Evolutionary conservation across 345 rosid genomes (phyloP).

Genomic region (Balakata baccata): DNA sequence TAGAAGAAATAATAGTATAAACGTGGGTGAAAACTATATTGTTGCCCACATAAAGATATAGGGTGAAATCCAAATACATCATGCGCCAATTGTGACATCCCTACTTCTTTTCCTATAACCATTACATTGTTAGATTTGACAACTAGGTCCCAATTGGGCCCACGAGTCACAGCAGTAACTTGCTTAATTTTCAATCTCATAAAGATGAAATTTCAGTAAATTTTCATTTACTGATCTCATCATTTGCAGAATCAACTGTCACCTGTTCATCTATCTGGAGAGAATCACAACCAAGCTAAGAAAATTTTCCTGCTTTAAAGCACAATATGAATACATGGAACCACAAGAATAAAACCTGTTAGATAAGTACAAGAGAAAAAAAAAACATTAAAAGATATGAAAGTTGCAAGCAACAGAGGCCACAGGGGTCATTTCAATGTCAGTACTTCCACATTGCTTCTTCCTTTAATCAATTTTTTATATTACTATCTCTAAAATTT

Average conservation of each 20-base stretch:
- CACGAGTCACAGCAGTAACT: not conserved
- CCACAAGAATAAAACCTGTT: not conserved
- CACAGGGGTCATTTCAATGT: not conserved
- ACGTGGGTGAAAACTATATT: not conserved
- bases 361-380: not conserved
- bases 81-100: not conserved
- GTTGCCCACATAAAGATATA: too few relatives aligned
- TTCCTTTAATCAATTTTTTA: not conserved
- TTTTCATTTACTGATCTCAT: too few relatives aligned
- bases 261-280: constrained; percentile 2
- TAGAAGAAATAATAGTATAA: not conserved
- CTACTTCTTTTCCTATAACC: not conserved
- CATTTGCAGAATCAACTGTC: not conserved
- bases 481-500: not conserved
- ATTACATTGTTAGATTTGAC: not conserved
- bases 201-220: too few relatives aligned
- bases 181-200: not conserved
- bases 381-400: not conserved
- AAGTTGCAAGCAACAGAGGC: not conserved
- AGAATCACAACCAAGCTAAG: not conserved
- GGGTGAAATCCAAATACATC: not conserved
- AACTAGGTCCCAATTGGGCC: not conserved
- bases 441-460: not conserved
- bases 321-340: not conserved
- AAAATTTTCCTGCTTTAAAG: not conserved